Evolutionary conservation across 495 filamentous ascomycete genomes (phyloP).

Genomic region (Xylaria longipes): DNA sequence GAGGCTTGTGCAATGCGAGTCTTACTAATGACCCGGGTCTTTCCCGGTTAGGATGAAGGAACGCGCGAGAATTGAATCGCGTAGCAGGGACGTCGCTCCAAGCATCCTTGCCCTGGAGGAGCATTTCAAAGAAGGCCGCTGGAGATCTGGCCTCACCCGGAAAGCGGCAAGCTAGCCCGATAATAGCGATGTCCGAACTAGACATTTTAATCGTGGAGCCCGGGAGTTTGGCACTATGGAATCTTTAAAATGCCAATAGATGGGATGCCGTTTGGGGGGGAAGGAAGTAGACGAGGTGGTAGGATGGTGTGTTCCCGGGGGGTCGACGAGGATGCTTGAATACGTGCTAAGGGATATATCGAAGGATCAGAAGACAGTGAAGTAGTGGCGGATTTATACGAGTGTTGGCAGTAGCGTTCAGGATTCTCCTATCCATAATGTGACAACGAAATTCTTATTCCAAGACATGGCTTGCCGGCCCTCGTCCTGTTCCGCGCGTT

Average conservation of each 20-base stretch:
- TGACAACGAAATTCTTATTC: background rate
- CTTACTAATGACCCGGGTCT: slow-evolving; percentile 1
- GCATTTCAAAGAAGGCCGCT: slow-evolving; percentile 57
- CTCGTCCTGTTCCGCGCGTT: background rate
- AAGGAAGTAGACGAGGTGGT: background rate
- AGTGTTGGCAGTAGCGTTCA: background rate
- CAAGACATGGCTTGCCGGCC: background rate
- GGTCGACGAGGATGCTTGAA: background rate
- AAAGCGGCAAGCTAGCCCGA: slow-evolving; percentile 58
- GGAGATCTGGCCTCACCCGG: slow-evolving; percentile 51
- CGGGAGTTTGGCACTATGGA: background rate
- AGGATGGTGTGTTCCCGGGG: background rate
- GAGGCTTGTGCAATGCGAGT: background rate
- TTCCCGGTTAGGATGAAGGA: slow-evolving; percentile 57
- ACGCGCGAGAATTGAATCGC: slow-evolving; percentile 64
- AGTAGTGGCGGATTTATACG: background rate
- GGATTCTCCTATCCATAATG: background rate
- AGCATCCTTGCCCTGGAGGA: slow-evolving; percentile 42
- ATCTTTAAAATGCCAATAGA: slow-evolving; percentile 2
- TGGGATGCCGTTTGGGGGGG: slow-evolving; percentile 7
- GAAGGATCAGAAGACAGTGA: background rate
- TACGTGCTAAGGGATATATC: background rate
- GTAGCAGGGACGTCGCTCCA: slow-evolving; percentile 59
- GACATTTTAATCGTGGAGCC: slow-evolving; percentile 10
- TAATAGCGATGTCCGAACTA: slow-evolving; percentile 43